A percentile compares a stretch with the other conserved stretches of the same genome.
Conservation (phyloP, 2,329 filamentous ascomycete genomes). For the Colletotrichum sp. region DNA sequence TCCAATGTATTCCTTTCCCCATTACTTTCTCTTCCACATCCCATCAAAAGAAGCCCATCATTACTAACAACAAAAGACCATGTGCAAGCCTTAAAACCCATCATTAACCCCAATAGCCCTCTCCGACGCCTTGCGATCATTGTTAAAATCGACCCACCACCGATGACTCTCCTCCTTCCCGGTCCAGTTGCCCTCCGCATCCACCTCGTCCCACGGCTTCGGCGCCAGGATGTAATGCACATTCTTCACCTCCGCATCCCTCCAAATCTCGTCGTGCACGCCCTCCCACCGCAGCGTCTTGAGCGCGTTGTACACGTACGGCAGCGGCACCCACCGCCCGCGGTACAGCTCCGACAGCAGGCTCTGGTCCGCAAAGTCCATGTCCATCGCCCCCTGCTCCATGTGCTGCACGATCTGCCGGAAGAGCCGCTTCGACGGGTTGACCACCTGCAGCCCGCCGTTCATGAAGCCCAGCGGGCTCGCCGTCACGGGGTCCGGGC, state of each 20-base stretch:
- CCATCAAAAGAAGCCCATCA: not conserved
- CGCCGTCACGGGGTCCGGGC: constrained; percentile 44
- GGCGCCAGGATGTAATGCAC: constrained; percentile 66
- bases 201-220: constrained; percentile 65
- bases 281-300: constrained; percentile 61
- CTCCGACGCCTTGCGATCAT: constrained; percentile 47
- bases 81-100: constrained; percentile 26
- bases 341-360: constrained; percentile 61
- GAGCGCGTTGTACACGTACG: constrained; percentile 67
- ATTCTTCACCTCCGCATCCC: constrained; percentile 63
- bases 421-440: constrained; percentile 54
- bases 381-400: constrained; percentile 47
- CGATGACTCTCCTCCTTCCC: constrained; percentile 53
- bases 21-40: not conserved
- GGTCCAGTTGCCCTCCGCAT: constrained; percentile 45
- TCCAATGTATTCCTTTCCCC: not conserved
- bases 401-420: constrained; percentile 56
- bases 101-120: constrained; percentile 42
- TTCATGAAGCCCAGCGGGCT: constrained; percentile 59
- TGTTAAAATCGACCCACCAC: constrained; percentile 62
- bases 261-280: constrained; percentile 62
- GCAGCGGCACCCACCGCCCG: constrained; percentile 61
- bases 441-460: constrained; percentile 62
- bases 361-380: constrained; percentile 66
- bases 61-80: not conserved